Base-by-base conservation (phyloP, 768 basidiomycete species). In the Lentinula lateritia region DNA sequence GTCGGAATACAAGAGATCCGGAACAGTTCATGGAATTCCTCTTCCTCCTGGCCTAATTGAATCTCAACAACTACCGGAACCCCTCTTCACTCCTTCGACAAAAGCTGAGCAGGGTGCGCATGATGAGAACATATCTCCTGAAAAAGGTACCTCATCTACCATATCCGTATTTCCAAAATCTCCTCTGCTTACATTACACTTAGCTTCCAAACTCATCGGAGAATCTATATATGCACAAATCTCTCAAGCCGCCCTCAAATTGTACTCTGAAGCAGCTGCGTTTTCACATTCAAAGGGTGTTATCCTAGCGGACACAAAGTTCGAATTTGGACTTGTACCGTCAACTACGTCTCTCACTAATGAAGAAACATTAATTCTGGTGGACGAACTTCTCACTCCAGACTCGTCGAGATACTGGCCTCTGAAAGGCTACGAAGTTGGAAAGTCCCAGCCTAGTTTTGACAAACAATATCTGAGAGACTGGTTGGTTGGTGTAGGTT, bases 391-490 rank as follows among this genome's bases (percentile, higher is more conserved):
- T n/a, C 83, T 99, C 58, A 98, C 97, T 0, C 95, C 96, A 18
- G 97, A 99, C 73, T 98, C 95, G 12, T 97, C 94, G 16, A 84
- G 96, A 36, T 99, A 98, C 77, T 98, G 97, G 97, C 92, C 95
- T 0, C 77, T 87, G 6, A 80, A 77, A 5, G 81, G 77, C 2
- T 98, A 97, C 74, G 73, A 75, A 35, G 79, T 86, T 3, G 97
- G 95, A 4, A 78, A 82, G 39, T 69, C 86, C 0, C 96, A 97
- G 74, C 84, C 89, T 18, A 93, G 93, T 69, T 98, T 97, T 69
- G 97, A 98, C 73, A 99, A 98, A 75, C 97, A 99, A 74, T 98
- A 90, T 68, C 76, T 98, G 60, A 80, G 97, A 18, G 95, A 98
- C 70, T 93, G 93, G 88, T 76, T 99, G 34, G 87, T 88, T 10